Conservation (phyloP, 805 yeast species). For the Myxozyma udenii region DNA sequence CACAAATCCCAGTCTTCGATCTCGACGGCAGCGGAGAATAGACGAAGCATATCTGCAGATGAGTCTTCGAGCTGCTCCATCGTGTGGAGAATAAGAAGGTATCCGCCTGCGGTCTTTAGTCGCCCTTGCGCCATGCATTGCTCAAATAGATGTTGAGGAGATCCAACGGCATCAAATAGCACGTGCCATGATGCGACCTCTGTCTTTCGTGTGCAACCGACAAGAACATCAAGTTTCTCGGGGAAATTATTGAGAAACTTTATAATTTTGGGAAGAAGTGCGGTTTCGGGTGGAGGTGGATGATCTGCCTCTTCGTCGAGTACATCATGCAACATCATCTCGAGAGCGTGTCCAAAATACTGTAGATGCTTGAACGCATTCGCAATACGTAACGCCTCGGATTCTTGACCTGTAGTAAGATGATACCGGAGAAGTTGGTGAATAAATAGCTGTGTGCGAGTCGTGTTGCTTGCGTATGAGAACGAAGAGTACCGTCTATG, state of each 20-base stretch:
- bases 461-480: slow-evolving; percentile 32
- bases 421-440: slow-evolving; percentile 25
- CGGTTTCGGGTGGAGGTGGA: slow-evolving; percentile 21
- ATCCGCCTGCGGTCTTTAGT: slow-evolving; percentile 44
- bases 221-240: slow-evolving; percentile 40
- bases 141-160: slow-evolving; percentile 40
- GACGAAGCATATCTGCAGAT: slow-evolving; percentile 33
- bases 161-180: slow-evolving; percentile 40
- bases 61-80: slow-evolving; percentile 34
- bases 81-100: slow-evolving; percentile 41
- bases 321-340: slow-evolving; percentile 41
- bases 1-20: slow-evolving; percentile 39
- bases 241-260: slow-evolving; percentile 39
- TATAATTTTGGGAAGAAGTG: slow-evolving; percentile 32
- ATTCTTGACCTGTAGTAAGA: slow-evolving; percentile 11
- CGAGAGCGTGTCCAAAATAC: slow-evolving; percentile 44
- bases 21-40: slow-evolving; percentile 39
- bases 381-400: slow-evolving; percentile 28
- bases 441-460: slow-evolving; percentile 28
- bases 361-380: slow-evolving; percentile 34
- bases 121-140: slow-evolving; percentile 37
- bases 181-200: slow-evolving; percentile 55
- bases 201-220: slow-evolving; percentile 55
- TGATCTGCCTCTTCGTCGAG: slow-evolving; percentile 35
- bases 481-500: slow-evolving; percentile 38